A percentile compares a stretch with the other conserved stretches of the same genome.
Evolutionary conservation across 495 filamentous ascomycete species (phyloP).

Genomic region (Elaphomyces granulatus): DNA sequence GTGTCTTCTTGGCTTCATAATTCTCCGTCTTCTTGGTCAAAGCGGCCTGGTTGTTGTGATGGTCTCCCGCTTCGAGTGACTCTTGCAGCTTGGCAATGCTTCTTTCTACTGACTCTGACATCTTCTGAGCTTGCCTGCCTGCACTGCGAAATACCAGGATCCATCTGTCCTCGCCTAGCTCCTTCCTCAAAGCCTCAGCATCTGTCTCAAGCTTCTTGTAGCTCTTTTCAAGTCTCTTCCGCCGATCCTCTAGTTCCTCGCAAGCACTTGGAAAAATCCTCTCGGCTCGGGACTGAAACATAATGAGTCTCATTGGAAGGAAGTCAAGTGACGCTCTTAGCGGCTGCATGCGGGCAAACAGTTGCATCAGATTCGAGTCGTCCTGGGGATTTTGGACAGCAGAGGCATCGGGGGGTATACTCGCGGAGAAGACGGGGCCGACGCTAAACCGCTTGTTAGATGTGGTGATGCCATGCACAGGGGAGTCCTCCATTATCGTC

Average conservation of each 20-base stretch:
- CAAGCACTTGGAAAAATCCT: slow-evolving; percentile 74
- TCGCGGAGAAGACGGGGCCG: slow-evolving; percentile 38
- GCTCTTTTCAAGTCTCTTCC: slow-evolving; percentile 52
- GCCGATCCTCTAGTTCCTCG: slow-evolving; percentile 65
- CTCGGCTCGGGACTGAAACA: slow-evolving; percentile 65
- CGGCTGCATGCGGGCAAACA: slow-evolving; percentile 92
- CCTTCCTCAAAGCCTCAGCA: slow-evolving; percentile 70
- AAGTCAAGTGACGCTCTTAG: slow-evolving; percentile 88
- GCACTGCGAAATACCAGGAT: slow-evolving; percentile 87
- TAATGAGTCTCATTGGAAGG: slow-evolving; percentile 84
- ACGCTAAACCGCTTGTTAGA: slow-evolving; percentile 53
- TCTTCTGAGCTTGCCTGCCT: slow-evolving; percentile 81
- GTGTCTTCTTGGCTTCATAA: slow-evolving; percentile 88
- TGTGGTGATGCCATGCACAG: slow-evolving; percentile 34
- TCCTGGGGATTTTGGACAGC: slow-evolving; percentile 50
- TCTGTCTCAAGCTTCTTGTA: slow-evolving; percentile 77
- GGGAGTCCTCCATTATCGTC: slow-evolving; percentile 84
- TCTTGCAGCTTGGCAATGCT: slow-evolving; percentile 73
- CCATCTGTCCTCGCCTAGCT: slow-evolving; percentile 91
- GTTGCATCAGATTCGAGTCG: slow-evolving; percentile 62
- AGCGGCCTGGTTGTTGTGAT: slow-evolving; percentile 48
- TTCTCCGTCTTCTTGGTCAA: slow-evolving; percentile 74
- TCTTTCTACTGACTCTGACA: slow-evolving; percentile 83
- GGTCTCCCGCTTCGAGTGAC: slow-evolving; percentile 55
- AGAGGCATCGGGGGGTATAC: slow-evolving; percentile 41